These are phyloP conservation scores for Ceratocystiopsis brevicomis DNA, from an alignment of 2,329 filamentous ascomycete genomes.

Conservation along the genomic window DNA sequence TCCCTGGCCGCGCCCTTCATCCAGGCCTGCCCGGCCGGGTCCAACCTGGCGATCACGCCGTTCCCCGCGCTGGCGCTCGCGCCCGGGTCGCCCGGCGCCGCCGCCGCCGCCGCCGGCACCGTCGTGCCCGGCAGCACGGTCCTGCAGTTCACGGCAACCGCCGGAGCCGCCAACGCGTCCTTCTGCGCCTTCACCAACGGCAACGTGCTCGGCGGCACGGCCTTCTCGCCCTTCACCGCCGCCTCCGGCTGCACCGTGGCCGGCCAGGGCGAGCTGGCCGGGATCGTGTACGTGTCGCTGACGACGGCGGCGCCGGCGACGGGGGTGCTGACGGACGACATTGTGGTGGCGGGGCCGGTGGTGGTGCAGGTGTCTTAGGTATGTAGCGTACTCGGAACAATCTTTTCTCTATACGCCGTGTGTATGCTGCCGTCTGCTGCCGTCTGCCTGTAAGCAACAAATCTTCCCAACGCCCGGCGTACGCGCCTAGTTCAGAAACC, in stretches of 20 bases:
- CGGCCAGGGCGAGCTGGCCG: conserved; percentile 30
- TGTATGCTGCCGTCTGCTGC: no score
- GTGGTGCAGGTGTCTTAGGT: conserved; percentile 31
- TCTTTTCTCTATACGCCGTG: no score
- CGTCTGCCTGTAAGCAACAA: no score
- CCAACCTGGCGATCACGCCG: conserved; percentile 42
- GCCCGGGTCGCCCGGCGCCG: conserved; percentile 21
- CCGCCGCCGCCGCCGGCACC: conserved; percentile 22
- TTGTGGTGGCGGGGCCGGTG: conserved; percentile 47
- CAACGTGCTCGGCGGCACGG: conserved; percentile 34
- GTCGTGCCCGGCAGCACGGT: conserved; percentile 12
- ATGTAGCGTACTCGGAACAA: no score
- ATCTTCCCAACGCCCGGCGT: not conserved
- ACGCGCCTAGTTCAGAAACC: conserved; percentile 97
- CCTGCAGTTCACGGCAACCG: no score
- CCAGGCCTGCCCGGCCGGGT: conserved; percentile 45
- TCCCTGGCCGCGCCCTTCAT: conserved; percentile 59
- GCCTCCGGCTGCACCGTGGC: conserved; percentile 41
- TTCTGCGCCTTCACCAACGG: conserved; percentile 52
- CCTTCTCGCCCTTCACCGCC: conserved; percentile 37
- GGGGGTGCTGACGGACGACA: conserved; percentile 38
- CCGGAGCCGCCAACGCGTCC: conserved; percentile 21
- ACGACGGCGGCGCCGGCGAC: conserved; percentile 32
- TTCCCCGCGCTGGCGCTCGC: conserved; percentile 41
- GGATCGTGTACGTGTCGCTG: conserved; percentile 49